Evolutionary conservation across 73 alveolate species (phyloP), one percentile per base, ranked within the genome.

Genomic region (Breviolum minutum): DNA sequence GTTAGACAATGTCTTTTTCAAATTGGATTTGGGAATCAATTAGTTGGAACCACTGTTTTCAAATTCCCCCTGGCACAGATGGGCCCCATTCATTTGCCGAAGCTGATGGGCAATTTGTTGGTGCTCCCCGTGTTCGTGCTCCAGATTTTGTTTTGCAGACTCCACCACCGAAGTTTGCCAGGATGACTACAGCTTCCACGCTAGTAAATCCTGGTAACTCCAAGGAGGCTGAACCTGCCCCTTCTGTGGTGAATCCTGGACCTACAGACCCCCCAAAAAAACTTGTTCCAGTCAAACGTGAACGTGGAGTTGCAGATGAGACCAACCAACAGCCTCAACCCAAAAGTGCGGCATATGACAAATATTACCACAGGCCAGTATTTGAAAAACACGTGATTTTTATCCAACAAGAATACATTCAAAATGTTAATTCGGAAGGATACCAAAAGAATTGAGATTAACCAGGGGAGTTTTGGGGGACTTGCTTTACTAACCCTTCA

Each of bases 301-400:
- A 9, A 6, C 71, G 48, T 29, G 90, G 40, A 22, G 22, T 48
- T 29, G 71, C 17, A 13, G 71, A 68, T 48, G 70, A 40, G 3
- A 22, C 40, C 14, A 7, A 77, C 0, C 1, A 12, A 29, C 64
- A 79, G 40, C 68, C 70, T 77, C 63, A 29, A 30, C 71, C 73
- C 9, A 0, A 29, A 14, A 84, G 62, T 71, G 26, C 66, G 13
- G 60, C 19, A 61, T 84, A 60, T 61, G 93, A 84, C 93, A 84
- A 84, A 26, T 84, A 84, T 74, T 84, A 84, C 93, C 93, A 84
- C 26, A 84, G 74, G 93, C 60, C 10, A 24, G 68, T 66, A 3
- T 81, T n/a, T 81, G 66, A 5, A 13, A 40, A 6, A 29, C 11
- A 79, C n/a, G 1, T 22, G n/a, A 68, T 68, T 11, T 16, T 69